Evolutionary conservation across 495 filamentous ascomycete genomes (phyloP).

Genomic region (Hypoxylon lenormandii): DNA sequence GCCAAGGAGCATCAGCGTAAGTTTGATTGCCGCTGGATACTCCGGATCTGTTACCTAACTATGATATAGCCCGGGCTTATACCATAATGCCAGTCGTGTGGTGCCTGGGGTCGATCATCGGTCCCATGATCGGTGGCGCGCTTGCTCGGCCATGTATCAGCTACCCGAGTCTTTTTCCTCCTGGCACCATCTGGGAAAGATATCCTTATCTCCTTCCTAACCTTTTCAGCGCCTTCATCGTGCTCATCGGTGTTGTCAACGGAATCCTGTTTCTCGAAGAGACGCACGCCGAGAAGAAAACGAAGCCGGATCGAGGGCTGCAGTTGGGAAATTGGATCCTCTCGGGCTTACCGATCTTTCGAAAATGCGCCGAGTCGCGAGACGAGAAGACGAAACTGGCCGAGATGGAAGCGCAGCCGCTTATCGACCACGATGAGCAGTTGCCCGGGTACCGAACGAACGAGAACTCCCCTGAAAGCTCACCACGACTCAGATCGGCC

Average conservation of each 20-base stretch:
- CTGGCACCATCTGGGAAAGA: constrained; percentile 79
- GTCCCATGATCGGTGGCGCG: constrained; percentile 88
- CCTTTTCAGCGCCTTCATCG: constrained; percentile 83
- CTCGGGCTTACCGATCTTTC: constrained; percentile 57
- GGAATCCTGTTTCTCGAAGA: constrained; percentile 94
- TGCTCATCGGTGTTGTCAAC: constrained; percentile 80
- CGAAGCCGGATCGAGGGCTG: constrained; percentile 77
- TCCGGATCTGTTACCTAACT: constrained; percentile 44
- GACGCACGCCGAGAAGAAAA: constrained; percentile 86
- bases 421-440: constrained; percentile 65
- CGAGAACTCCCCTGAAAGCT: constrained; percentile 68
- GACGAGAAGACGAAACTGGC: constrained; percentile 45
- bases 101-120: constrained; percentile 93
- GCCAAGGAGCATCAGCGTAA: constrained; percentile 89
- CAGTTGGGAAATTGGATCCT: constrained; percentile 82
- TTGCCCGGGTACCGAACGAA: constrained; percentile 74
- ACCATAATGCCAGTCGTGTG: constrained; percentile 98
- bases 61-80: constrained; percentile 78
- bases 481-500: constrained; percentile 53
- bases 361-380: constrained; percentile 46
- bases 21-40: constrained; percentile 45
- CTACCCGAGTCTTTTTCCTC: constrained; percentile 80
- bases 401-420: constrained; percentile 64
- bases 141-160: constrained; percentile 85
- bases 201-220: constrained; percentile 96